Percentiles rank a stretch among this genome's conserved stretches.
Evolutionary conservation across 2,329 filamentous ascomycete genomes (phyloP).

Genomic region (Aureobasidium namibiae): DNA sequence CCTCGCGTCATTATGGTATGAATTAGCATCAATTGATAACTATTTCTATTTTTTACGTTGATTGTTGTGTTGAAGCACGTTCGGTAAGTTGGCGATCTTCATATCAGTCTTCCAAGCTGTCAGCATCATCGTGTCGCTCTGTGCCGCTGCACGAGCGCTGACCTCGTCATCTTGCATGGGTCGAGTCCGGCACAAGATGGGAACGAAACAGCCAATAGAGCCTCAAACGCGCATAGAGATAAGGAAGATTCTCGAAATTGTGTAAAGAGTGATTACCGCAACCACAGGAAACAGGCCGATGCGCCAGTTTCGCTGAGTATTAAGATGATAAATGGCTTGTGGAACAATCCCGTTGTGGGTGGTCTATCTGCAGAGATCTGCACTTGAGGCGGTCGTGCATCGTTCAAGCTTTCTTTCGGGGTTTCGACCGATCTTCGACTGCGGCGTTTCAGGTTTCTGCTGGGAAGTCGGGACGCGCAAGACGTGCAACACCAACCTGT

Average conservation of each 20-base stretch:
- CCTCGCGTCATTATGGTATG: not conserved
- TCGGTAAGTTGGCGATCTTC: not conserved
- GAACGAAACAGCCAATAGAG: not conserved
- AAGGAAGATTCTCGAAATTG: not conserved
- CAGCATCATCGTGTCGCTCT: not conserved
- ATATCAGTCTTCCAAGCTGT: not conserved
- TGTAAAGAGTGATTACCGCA: not conserved
- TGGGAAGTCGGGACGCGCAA: not conserved
- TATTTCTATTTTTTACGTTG: not conserved
- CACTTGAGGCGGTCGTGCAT: not conserved
- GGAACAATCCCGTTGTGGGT: not conserved
- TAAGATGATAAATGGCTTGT: not conserved
- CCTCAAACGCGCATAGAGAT: not conserved
- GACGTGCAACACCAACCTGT: not conserved
- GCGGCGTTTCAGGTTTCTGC: not conserved
- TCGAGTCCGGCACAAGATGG: not conserved
- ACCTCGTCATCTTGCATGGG: slow-evolving; percentile 3
- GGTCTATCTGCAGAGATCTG: not conserved
- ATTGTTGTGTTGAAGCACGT: not conserved
- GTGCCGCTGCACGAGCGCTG: not conserved
- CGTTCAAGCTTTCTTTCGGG: not conserved
- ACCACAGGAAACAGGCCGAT: not conserved
- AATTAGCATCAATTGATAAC: not conserved
- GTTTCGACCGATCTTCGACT: not conserved
- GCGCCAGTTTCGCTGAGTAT: not conserved